Evolutionary conservation across 768 basidiomycete species (phyloP), one percentile per base, ranked within the genome.

Genomic region (Tricholoma furcatifolium): DNA sequence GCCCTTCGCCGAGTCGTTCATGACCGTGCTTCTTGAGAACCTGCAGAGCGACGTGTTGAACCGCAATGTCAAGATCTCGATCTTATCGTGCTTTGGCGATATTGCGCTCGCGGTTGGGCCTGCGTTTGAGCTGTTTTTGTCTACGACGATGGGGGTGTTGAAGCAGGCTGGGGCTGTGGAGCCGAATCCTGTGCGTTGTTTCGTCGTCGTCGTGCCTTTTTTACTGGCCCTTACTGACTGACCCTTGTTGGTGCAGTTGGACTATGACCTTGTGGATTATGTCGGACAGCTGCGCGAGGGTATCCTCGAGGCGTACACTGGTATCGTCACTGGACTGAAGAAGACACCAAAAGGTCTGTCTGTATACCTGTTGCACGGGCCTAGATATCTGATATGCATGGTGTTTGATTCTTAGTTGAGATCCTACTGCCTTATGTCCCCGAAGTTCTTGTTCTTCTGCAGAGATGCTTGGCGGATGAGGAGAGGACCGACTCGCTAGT

Each of bases 281-380:
- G 92, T 96, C 41, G 79, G 83, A 48, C 83, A 83, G 48, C 78
- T 99, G 51, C 84, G 97, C 34, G 97, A 98, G 63, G 93, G 93
- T 41, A 98, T 99, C 59, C 74, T 98, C 30, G 97, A 99, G 68
- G 96, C 97, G 2, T 98, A 97, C 63, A 96, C 91, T 4, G 95
- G 96, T 21, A 87, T 99, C 57, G 85, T 98, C 54, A 87, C 91
- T 34, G 94, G 90, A 0, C 74, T 98, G 65, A 95, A 94, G 76
- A 85, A 84, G 61, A 88, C 88, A 1, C 81, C 83, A 18, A 85
- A 92, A 73, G 81, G 93, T 91, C 60, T 54, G 72, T n/a, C 18
- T 41, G 1, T 31, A 15, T 36, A 21, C 42, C 23, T 15, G 42
- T 43, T 30, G 35, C 24, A 10, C 3, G 50, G 39, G 5, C 1